Conservation (phyloP, 345 rosid species). For the Hibiscus syriacus region DNA sequence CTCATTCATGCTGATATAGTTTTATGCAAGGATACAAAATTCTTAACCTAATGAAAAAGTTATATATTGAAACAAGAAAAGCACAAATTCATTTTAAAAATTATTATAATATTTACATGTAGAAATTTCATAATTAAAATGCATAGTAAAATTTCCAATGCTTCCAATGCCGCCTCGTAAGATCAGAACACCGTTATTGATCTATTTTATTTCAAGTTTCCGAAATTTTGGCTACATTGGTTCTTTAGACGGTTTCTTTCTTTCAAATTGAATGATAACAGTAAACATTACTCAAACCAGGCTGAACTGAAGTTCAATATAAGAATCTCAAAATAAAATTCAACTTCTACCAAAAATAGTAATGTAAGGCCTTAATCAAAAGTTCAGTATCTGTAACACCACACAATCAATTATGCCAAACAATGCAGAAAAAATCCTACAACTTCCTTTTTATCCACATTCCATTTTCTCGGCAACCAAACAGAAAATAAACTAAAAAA, state of each 20-base stretch:
- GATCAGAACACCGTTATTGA: neutral
- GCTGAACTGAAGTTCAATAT: too few species aligned
- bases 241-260: too few species aligned
- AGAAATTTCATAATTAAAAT: neutral
- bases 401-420: too few species aligned
- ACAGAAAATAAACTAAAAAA: conserved; percentile 5
- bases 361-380: too few species aligned
- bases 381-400: too few species aligned
- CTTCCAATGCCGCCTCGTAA: neutral
- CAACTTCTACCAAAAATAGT: too few species aligned
- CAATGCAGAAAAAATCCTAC: neutral
- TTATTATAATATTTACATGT: neutral
- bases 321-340: too few species aligned
- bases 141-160: neutral
- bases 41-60: neutral
- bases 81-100: neutral
- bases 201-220: neutral
- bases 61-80: neutral
- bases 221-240: neutral
- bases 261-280: neutral
- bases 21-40: neutral
- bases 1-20: neutral
- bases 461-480: conserved; percentile 12
- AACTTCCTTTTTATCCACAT: neutral
- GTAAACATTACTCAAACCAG: too few species aligned